Conservation (phyloP, 495 filamentous ascomycete species). For the Aspergillus sclerotioniger region DNA sequence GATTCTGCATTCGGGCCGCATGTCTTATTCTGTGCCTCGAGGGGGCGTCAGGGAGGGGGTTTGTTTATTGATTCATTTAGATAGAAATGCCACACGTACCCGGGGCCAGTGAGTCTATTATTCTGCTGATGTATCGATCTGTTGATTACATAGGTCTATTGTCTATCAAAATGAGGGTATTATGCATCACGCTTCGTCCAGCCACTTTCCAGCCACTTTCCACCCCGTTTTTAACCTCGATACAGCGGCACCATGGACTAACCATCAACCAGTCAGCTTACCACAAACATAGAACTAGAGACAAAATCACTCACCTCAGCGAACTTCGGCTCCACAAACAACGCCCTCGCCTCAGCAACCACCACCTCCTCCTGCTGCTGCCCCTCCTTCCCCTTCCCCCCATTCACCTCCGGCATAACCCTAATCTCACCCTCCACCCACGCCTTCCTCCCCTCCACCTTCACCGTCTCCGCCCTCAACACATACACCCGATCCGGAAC, state of each 20-base stretch:
- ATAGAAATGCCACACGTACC: constrained; percentile 35
- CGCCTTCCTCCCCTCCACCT: constrained; percentile 42
- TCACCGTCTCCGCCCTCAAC: constrained; percentile 48
- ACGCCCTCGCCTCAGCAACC: constrained; percentile 71
- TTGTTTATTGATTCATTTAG: constrained; percentile 28
- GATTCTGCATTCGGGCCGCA: constrained; percentile 13
- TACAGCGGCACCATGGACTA: constrained; percentile 44
- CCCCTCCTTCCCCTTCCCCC: too few species aligned
- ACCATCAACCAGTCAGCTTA: constrained; percentile 6
- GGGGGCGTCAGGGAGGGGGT: constrained; percentile 16
- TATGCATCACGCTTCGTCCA: background rate
- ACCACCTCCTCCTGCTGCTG: constrained; percentile 55
- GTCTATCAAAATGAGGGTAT: constrained; percentile 6
- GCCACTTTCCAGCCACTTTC: background rate
- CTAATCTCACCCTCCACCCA: constrained; percentile 40
- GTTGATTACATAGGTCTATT: constrained; percentile 6
- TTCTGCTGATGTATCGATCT: constrained; percentile 8
- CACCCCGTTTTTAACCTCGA: constrained; percentile 16
- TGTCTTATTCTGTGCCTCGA: constrained; percentile 14
- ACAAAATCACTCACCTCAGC: constrained; percentile 70
- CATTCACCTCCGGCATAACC: constrained; percentile 21
- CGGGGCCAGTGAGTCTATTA: background rate
- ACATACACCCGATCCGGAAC: constrained; percentile 64
- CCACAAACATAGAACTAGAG: too few species aligned
- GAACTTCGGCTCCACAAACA: constrained; percentile 86